Conservation (phyloP, 345 rosid genomes). For the Syzygium aqueum region DNA sequence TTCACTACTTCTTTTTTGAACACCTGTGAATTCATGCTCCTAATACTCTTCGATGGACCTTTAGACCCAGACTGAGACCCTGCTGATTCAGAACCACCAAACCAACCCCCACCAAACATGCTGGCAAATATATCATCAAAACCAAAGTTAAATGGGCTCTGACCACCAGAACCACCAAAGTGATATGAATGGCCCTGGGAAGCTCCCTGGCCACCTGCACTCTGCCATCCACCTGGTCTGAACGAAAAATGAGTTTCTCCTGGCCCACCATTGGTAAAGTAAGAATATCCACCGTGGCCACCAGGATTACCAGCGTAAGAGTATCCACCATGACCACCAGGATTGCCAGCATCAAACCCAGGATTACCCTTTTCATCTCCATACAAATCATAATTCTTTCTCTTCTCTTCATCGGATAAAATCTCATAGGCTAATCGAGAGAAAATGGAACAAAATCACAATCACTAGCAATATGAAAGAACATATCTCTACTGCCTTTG, state of each 20-base stretch:
- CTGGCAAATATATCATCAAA: conserved; percentile 54
- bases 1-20: conserved; percentile 57
- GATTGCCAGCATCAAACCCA: conserved; percentile 64
- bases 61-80: conserved; percentile 35
- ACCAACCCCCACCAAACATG: conserved; percentile 44
- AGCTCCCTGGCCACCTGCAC: conserved; percentile 60
- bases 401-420: conserved; percentile 80
- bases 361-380: conserved; percentile 88
- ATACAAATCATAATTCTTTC: conserved; percentile 76
- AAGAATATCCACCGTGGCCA: conserved; percentile 43
- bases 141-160: conserved; percentile 51
- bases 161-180: conserved; percentile 52
- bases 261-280: conserved; percentile 52
- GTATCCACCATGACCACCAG: conserved; percentile 27
- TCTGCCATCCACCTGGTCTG: conserved; percentile 65
- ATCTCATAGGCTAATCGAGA: conserved; percentile 77
- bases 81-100: conserved; percentile 53
- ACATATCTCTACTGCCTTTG: not conserved
- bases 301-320: conserved; percentile 60
- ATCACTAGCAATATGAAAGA: not conserved
- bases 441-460: not conserved
- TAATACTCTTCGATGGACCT: conserved; percentile 33
- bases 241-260: conserved; percentile 46
- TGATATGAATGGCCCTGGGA: conserved; percentile 64
- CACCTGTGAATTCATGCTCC: conserved; percentile 34